A percentile compares a stretch with the other conserved stretches of the same genome.
Evolutionary conservation across 1,139 yeast genomes (phyloP).

Genomic region (Protomyces pachydermus): DNA sequence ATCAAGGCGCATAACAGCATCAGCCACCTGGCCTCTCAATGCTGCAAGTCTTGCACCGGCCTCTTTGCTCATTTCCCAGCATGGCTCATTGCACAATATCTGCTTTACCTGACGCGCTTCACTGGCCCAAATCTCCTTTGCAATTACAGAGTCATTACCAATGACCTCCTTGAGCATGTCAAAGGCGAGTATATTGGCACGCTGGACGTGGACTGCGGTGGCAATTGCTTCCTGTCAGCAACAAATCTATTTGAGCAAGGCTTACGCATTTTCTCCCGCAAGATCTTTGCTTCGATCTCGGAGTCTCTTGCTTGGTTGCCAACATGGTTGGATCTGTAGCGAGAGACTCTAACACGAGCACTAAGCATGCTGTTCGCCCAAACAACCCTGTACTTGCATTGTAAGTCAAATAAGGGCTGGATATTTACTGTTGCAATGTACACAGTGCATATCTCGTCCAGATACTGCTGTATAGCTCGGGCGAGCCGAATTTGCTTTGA

Average conservation of each 20-base stretch:
- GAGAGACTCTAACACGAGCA: background rate
- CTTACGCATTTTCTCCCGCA: background rate
- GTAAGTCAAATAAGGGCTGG: background rate
- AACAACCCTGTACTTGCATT: background rate
- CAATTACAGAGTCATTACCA: background rate
- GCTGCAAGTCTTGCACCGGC: background rate
- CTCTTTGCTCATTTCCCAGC: background rate
- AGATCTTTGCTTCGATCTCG: too few relatives aligned
- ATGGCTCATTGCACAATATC: background rate
- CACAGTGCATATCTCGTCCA: background rate
- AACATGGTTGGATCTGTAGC: background rate
- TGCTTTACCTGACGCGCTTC: background rate
- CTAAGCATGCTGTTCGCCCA: slow-evolving; percentile 2
- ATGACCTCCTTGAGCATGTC: slow-evolving; percentile 6
- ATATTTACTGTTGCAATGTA: background rate
- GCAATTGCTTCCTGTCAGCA: background rate
- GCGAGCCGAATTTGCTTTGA: slow-evolving; percentile 9
- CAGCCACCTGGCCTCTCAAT: slow-evolving; percentile 4
- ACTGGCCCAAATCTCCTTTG: background rate
- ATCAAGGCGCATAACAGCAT: slow-evolving; percentile 1
- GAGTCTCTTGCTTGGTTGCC: too few relatives aligned
- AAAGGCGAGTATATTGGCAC: slow-evolving; percentile 5
- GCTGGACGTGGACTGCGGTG: background rate
- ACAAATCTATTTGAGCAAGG: background rate
- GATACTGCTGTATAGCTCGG: slow-evolving; percentile 9